Evolutionary conservation across 228 moss, liverwort and hornwort species (phyloP).

Genomic region (Sphagnum fallax): DNA sequence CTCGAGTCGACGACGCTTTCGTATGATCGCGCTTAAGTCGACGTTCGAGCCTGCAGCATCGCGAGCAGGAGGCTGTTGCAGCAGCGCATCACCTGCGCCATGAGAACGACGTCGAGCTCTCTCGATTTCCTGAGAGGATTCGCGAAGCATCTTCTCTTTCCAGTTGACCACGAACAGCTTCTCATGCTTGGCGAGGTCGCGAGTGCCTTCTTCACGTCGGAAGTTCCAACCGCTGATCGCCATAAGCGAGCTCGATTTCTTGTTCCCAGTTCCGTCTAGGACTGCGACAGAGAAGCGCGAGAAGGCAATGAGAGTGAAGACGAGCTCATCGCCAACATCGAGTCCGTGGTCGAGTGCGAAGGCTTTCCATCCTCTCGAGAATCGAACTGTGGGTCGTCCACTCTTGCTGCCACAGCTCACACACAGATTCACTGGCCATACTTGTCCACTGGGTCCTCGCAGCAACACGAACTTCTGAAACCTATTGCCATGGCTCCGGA

Average conservation of each 20-base stretch:
- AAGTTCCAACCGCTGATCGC: conserved; percentile 24
- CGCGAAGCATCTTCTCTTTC: conserved; percentile 19
- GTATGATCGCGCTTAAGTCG: too few species aligned
- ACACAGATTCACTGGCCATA: conserved; percentile 26
- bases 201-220: conserved; percentile 12
- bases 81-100: too few species aligned
- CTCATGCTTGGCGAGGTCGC: conserved; percentile 7
- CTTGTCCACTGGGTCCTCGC: conserved; percentile 23
- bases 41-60: too few species aligned
- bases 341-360: conserved; percentile 17
- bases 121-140: conserved; percentile 4
- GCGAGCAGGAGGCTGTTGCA: too few species aligned
- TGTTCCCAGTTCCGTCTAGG: conserved; percentile 13
- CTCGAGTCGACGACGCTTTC: too few species aligned
- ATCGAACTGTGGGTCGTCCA: conserved; percentile 22
- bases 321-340: conserved; percentile 25
- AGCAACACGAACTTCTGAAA: conserved; percentile 28
- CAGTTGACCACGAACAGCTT: conserved; percentile 21
- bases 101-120: too few species aligned
- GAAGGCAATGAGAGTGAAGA: conserved; percentile 21
- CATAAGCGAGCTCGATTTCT: conserved; percentile 13
- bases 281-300: conserved; percentile 25
- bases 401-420: conserved; percentile 24
- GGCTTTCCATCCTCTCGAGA: conserved; percentile 25
- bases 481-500: conserved; percentile 22